Evolutionary conservation across 179 eudicot genomes (phyloP).

Genomic region (Dionaea muscipula): DNA sequence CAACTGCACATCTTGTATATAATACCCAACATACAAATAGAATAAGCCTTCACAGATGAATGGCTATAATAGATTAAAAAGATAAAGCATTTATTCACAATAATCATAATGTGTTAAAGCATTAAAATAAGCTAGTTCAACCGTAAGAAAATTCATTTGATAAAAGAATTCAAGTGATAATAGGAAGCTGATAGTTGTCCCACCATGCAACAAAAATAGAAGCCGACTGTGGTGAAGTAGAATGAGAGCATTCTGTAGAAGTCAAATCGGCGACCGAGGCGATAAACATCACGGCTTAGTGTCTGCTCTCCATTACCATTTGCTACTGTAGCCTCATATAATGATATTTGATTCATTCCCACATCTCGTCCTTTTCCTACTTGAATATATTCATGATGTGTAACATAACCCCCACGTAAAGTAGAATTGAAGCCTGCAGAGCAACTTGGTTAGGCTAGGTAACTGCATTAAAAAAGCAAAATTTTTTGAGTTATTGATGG

Average conservation of each 20-base stretch:
- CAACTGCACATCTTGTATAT: too few relatives aligned
- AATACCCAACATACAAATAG: too few relatives aligned
- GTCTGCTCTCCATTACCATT: constrained; percentile 48
- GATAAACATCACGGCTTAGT: constrained; percentile 37
- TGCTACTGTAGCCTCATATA: constrained; percentile 41
- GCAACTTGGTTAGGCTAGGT: constrained; percentile 6
- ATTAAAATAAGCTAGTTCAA: too few relatives aligned
- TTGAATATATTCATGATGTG: constrained; percentile 91
- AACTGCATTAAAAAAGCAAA: constrained; percentile 4
- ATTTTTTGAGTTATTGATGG: constrained; percentile 3
- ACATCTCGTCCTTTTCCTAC: constrained; percentile 97
- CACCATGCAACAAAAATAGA: constrained; percentile 42
- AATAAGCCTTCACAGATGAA: too few relatives aligned
- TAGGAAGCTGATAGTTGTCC: background rate
- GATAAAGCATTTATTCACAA: too few relatives aligned
- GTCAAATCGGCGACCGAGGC: constrained; percentile 43
- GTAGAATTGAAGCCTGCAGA: constrained; percentile 75
- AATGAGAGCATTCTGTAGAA: constrained; percentile 44
- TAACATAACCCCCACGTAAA: constrained; percentile 68
- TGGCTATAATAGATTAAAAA: too few relatives aligned
- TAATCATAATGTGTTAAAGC: too few relatives aligned
- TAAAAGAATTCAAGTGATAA: background rate
- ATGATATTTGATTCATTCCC: constrained; percentile 71
- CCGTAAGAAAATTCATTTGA: background rate
- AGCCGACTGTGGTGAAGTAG: constrained; percentile 41